A percentile compares a stretch with the other conserved stretches of the same genome.
Conservation (phyloP, 768 basidiomycete species). For the Tubosaeta brunneosetosa region DNA sequence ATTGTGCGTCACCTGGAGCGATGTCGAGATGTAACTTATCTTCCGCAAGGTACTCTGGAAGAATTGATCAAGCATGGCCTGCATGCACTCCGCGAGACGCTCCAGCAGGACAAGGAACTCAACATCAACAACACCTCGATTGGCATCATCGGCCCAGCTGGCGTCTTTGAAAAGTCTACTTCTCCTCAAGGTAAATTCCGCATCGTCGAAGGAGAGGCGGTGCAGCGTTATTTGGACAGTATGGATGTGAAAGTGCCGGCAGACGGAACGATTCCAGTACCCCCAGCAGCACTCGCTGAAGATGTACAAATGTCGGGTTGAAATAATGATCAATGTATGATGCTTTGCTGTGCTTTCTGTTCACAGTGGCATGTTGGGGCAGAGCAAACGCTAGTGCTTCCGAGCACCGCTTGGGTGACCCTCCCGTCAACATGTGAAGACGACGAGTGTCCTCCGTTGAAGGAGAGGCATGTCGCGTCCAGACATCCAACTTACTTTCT, state of each 20-base stretch:
- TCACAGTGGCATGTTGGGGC: background rate
- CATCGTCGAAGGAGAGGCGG: slow-evolving; percentile 78
- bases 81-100: slow-evolving; percentile 90
- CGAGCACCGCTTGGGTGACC: no score
- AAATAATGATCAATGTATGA: slow-evolving; percentile 20
- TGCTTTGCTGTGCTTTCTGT: slow-evolving; percentile 5
- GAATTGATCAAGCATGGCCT: slow-evolving; percentile 90
- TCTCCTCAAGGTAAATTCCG: slow-evolving; percentile 65
- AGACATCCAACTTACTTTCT: no score
- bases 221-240: slow-evolving; percentile 68
- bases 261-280: slow-evolving; percentile 35
- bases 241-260: slow-evolving; percentile 70
- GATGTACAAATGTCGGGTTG: slow-evolving; percentile 86
- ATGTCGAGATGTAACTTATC: background rate
- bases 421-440: no score
- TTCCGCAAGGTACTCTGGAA: slow-evolving; percentile 65
- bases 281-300: slow-evolving; percentile 41
- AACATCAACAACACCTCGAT: slow-evolving; percentile 91
- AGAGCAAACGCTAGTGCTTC: no score
- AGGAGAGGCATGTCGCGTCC: no score
- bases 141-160: slow-evolving; percentile 80
- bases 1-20: slow-evolving; percentile 53
- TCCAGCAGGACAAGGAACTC: slow-evolving; percentile 98
- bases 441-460: no score
- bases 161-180: slow-evolving; percentile 50